A percentile compares a stretch with the other conserved stretches of the same genome.
Evolutionary conservation across 345 rosid genomes (phyloP).

Genomic region (Populus ilicifolia): DNA sequence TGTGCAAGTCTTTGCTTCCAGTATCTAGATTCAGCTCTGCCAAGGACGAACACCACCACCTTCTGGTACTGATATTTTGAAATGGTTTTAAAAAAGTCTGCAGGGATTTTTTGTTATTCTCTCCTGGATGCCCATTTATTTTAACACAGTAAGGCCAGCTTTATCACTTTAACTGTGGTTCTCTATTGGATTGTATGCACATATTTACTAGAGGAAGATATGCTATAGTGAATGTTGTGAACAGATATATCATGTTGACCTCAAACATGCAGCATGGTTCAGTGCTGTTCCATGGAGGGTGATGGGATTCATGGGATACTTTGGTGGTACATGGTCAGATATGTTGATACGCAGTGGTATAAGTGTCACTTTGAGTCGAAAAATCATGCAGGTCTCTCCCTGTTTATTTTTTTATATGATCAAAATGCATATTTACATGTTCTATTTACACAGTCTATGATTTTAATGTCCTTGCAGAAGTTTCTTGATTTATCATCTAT

Average conservation of each 20-base stretch:
- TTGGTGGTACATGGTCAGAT: slow-evolving; percentile 83
- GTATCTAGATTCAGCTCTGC: not conserved
- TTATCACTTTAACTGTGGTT: not conserved
- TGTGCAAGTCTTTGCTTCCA: not conserved
- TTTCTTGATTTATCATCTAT: too few species aligned
- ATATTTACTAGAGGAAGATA: not conserved
- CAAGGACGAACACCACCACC: not conserved
- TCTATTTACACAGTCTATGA: not conserved
- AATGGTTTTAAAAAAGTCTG: slow-evolving; percentile 4
- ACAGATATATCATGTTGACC: slow-evolving; percentile 86
- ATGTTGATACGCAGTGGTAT: slow-evolving; percentile 61
- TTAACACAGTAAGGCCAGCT: slow-evolving; percentile 62
- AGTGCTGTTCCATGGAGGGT: slow-evolving; percentile 94
- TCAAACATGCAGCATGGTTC: slow-evolving; percentile 95
- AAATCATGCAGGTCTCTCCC: slow-evolving; percentile 79
- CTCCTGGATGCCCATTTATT: slow-evolving; percentile 98
- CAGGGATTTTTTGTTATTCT: slow-evolving; percentile 98
- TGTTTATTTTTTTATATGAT: not conserved
- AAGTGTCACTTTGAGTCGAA: slow-evolving; percentile 76
- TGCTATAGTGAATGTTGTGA: slow-evolving; percentile 1
- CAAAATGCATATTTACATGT: not conserved
- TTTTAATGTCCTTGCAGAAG: too few species aligned
- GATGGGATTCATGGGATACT: slow-evolving; percentile 87
- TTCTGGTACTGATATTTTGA: not conserved
- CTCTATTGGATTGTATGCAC: not conserved